Base-by-base conservation (phyloP, 129 eudicot genomes). In the Solidago caesia region DNA sequence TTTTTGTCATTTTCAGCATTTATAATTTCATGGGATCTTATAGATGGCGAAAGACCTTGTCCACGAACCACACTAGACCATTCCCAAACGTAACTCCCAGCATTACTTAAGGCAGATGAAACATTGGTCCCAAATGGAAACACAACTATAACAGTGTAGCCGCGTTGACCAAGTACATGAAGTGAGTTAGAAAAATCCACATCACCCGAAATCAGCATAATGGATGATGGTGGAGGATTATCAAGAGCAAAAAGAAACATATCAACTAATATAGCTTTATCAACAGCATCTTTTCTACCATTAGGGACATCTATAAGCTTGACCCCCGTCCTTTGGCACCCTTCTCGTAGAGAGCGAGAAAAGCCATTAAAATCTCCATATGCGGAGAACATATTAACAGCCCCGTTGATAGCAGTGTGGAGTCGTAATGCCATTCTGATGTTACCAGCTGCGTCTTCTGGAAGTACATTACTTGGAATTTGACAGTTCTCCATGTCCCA, bases 401-500 rank as follows among this genome's bases (percentile, higher is more conserved):
- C 88, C 65, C 98, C 98, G 8, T 80, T 76, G 41, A 94, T 85
- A 8, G 91, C 59, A 4, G 98, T 96, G 77, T 94, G 97, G 71
- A 88, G 85, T 29, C 91, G 84, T 70, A 94, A 81, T 1, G 98
- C 97, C 96, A 85, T 94, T 56, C 98, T 74, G 63, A 94, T 87
- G 45, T 94, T 90, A 16, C 93, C 97, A 26, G 93, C 96, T 16
- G 91, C 96, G 21, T 94, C 97, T 72, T 94, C 98, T 7, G 98
- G 91, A 4, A 93, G 87, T 2, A 94, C 88, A 67, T 87, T 93
- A 73, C 83, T 86, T 6, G 98, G 98, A 44, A 94, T 86, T 9
- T 96, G 97, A 69, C 98, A 94, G 80, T 94, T 94, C 72, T 94
- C 98, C 75, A 94, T 94, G 86, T 94, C 98, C 98, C 98, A 94